Conservation (phyloP, 129 eudicot species). For the Flaveria linearis region DNA sequence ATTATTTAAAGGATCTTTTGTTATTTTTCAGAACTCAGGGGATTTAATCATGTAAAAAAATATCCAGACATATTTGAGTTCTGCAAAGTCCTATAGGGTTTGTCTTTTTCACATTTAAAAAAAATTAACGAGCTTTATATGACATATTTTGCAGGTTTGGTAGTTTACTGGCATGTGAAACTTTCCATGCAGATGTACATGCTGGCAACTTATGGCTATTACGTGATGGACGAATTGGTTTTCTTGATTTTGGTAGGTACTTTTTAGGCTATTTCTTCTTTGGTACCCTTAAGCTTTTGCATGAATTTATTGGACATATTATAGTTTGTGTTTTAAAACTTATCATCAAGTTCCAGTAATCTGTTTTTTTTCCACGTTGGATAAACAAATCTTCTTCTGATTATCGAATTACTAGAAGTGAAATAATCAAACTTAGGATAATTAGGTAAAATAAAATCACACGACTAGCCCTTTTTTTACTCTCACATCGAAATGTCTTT, state of each 20-base stretch:
- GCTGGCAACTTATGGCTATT: slow-evolving; percentile 95
- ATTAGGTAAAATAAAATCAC: neutral
- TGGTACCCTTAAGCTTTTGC: slow-evolving; percentile 19
- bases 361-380: neutral
- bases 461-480: neutral
- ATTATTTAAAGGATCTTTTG: neutral
- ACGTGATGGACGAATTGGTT: slow-evolving; percentile 98
- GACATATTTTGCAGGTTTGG: slow-evolving; percentile 73
- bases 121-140: neutral
- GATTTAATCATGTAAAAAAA: neutral
- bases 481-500: neutral
- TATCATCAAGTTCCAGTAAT: neutral
- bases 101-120: neutral
- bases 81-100: neutral
- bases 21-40: neutral
- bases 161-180: slow-evolving; percentile 91
- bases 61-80: neutral
- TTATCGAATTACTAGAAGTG: neutral
- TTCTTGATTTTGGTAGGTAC: slow-evolving; percentile 86
- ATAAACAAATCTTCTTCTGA: neutral
- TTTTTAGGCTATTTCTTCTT: slow-evolving; percentile 2
- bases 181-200: slow-evolving; percentile 96
- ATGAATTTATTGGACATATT: slow-evolving; percentile 17
- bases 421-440: neutral
- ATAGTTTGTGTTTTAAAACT: neutral